Evolutionary conservation across 257 asterid genomes (phyloP), one percentile per base, ranked within the genome.

Genomic region (Asclepias syriaca): DNA sequence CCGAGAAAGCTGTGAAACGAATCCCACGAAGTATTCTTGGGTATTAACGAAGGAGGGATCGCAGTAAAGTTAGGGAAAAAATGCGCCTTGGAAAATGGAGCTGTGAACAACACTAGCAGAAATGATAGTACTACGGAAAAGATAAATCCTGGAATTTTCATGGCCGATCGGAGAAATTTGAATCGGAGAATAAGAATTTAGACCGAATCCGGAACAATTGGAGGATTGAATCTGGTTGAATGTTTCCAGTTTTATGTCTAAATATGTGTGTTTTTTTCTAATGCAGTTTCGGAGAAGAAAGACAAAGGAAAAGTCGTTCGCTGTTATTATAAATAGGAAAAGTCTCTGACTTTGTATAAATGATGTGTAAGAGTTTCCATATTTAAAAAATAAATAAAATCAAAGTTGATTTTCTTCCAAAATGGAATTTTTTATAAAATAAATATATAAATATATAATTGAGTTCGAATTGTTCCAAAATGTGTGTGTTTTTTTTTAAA

Each of bases 11-110:
- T 69, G 69, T 75, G 34, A 77, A 88, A 92, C 9, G 71, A 84
- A 18, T 81, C 87, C 97, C 97, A 90, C 7, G 81, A 71, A 55
- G 92, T 75, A n/a, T 69, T 72, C 60, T 81, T 85, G 0, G 90
- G 89, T 76, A 77, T 74, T 34, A 77, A 19, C 0, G 91, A 78
- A 40, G 50, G 14, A 1, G 96, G 95, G 45, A 86, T 85, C 18
- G 97, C 75, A 15, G 90, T 55, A 29, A 79, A 67, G 53, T 90
- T 90, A 19, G 87, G 86, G 78, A 80, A 89, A 79, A 87, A 87
- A 77, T 82, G 86, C 16, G 92, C 88, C 14, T 91, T 82, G 24
- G 79, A 34, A 34, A 34, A 54, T 64, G 80, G 77, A 48, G 75
- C 6, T 27, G 75, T 71, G 16, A 79, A 6, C 34, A 81, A 8